Percentiles rank a stretch among this genome's conserved stretches.
Conservation (phyloP, 768 basidiomycete genomes). For the Lactarius hengduanensis region DNA sequence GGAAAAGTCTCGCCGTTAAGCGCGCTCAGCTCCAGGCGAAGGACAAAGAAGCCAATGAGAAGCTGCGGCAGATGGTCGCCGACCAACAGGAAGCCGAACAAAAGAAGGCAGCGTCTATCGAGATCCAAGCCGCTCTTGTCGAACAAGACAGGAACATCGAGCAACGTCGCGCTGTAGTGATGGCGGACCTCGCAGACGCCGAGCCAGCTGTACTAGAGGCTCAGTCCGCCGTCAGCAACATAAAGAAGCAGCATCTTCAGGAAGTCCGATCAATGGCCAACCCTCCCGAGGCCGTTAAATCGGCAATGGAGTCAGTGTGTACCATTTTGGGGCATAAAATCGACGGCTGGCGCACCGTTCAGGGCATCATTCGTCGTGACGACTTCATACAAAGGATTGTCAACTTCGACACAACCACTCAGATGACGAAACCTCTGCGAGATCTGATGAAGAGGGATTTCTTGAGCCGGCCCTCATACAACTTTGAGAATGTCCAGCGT, state of each 20-base stretch:
- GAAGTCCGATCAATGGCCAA: conserved; percentile 99
- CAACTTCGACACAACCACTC: conserved; percentile 86
- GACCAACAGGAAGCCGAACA: conserved; percentile 99
- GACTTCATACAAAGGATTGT: conserved; percentile 96
- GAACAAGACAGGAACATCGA: conserved; percentile 89
- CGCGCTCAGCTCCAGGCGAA: conserved; percentile 90
- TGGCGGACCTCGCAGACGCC: conserved; percentile 94
- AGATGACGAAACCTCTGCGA: conserved; percentile 87
- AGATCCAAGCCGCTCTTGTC: conserved; percentile 91
- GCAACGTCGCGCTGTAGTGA: conserved; percentile 83
- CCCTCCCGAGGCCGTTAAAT: conserved; percentile 95
- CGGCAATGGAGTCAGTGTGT: conserved; percentile 99
- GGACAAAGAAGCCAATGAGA: conserved; percentile 93
- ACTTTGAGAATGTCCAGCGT: conserved; percentile 91
- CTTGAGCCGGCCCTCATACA: conserved; percentile 85
- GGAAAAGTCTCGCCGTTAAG: conserved; percentile 93
- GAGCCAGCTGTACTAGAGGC: conserved; percentile 97
- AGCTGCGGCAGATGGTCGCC: conserved; percentile 94
- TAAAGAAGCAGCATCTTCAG: conserved; percentile 92
- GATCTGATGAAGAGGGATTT: conserved; percentile 93
- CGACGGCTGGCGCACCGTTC: conserved; percentile 95
- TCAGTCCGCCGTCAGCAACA: conserved; percentile 93
- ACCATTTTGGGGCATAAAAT: conserved; percentile 95
- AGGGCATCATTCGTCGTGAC: conserved; percentile 92
- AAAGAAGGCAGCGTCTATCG: conserved; percentile 94